phyloP scores from a whole-genome alignment of 2,329 filamentous ascomycete species.

The Alternaria rosae region DNA sequence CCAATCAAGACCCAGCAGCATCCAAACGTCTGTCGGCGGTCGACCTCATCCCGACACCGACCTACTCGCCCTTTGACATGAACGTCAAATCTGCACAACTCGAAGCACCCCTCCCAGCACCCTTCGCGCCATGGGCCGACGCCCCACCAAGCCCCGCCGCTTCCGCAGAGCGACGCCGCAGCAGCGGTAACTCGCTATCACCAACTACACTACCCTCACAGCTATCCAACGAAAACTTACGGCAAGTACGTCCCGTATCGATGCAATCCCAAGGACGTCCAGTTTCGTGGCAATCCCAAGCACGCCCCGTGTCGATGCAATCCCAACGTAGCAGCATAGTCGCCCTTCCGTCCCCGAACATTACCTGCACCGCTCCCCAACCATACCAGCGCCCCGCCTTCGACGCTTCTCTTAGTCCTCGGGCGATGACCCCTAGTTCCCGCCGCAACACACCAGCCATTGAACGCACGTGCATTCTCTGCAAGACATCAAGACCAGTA shows the following conservation, averaged over 20 bases:
- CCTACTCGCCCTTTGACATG: conserved; percentile 30
- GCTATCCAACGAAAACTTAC: conserved; percentile 12
- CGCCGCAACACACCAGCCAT: conserved; percentile 26
- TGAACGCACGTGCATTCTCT: conserved; percentile 37
- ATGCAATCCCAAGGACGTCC: conserved; percentile 18
- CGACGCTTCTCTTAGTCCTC: conserved; percentile 7
- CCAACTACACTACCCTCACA: conserved; percentile 12
- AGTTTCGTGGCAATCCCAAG: conserved; percentile 19
- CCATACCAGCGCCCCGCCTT: background rate
- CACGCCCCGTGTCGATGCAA: conserved; percentile 20
- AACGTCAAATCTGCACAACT: conserved; percentile 6
- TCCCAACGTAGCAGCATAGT: conserved; percentile 16
- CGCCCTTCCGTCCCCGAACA: background rate
- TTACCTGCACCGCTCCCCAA: conserved; percentile 19
- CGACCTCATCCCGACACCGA: conserved; percentile 31
- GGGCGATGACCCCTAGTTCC: conserved; percentile 14
- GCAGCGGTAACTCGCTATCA: conserved; percentile 23
- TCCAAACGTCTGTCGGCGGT: conserved; percentile 18
- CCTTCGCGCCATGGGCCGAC: conserved; percentile 34
- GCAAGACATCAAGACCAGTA: conserved; percentile 30
- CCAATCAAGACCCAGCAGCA: conserved; percentile 4
- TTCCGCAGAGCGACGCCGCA: conserved; percentile 19
- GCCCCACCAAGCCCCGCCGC: conserved; percentile 29
- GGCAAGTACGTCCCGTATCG: conserved; percentile 24
- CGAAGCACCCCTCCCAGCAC: conserved; percentile 25